Base-by-base conservation (phyloP, 2,329 filamentous ascomycete genomes). In the Exophiala dermatitidis region DNA sequence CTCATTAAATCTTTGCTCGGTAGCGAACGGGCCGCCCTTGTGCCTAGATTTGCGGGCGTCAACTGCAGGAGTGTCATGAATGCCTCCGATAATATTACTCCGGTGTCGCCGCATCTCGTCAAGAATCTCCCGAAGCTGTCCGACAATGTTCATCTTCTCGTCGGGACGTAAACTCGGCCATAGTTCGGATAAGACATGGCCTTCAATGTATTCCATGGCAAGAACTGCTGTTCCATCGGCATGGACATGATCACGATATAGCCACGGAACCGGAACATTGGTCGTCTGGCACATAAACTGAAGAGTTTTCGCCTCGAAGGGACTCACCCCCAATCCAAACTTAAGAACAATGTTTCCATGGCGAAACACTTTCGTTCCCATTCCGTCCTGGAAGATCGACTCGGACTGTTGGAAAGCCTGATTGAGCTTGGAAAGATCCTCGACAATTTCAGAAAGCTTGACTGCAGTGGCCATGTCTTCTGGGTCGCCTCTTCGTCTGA, bases 21-120 rank as follows among this genome's bases (percentile, higher is more conserved):
- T 54, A 5, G 7, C 10, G 29, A 54, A 54, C 2, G 52, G 52
- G 8, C 52, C 52, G 7, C 41, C 41, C 19, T 19, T 43, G 19
- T 28, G 29, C 7, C 7, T 7, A 29, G 29, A 28, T 28, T 29
- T 43, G 19, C 41, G 41, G 6, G 41, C 9, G n/a, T 43, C 41
- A 6, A 43, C 29, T 5, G 41, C 41, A 19, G 41, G 19, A 31
- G 4, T 29, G 29, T 12, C 19, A 8, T 31, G 4, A 29, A 43
- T 43, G 19, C 41, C 41, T 43, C 41, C 41, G 29, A 43, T 43
- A n/a, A 29, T 8, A 43, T 43, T 5, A 43, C 41, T 8, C 29
- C 19, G 41, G 12, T 43, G 41, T 8, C 29, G 7, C 10, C 41
- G 41, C n/a, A 43, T 5, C 5, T 43, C 29, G 8, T 43, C 41